These are phyloP conservation scores for Astrothelium macrocarpum DNA, from an alignment of 495 filamentous ascomycete genomes.

Conservation along the genomic window DNA sequence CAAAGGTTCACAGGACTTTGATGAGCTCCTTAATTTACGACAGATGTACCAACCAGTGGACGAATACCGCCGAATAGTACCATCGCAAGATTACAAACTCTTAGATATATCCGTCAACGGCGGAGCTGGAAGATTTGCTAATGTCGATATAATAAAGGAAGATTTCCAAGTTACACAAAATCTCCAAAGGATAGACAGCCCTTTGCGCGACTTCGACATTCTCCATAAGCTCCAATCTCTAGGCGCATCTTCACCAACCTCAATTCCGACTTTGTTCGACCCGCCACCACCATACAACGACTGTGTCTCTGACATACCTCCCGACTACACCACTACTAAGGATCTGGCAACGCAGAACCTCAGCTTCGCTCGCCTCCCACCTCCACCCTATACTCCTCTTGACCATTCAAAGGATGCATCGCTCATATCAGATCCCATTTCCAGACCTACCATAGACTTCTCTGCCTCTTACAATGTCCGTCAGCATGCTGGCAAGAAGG, in stretches of 20 bases:
- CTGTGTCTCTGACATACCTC: constrained; percentile 23
- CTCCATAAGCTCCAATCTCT: background rate
- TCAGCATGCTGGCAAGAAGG: constrained; percentile 28
- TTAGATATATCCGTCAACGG: background rate
- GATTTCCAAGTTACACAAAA: background rate
- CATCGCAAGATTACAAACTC: background rate
- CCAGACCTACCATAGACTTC: constrained; percentile 9
- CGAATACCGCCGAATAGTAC: background rate
- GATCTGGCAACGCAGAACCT: constrained; percentile 16
- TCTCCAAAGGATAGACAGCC: background rate
- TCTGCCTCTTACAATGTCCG: constrained; percentile 14
- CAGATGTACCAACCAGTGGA: background rate
- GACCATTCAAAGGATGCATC: background rate
- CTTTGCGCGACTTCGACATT: background rate
- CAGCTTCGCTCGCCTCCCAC: background rate
- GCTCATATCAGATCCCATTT: background rate
- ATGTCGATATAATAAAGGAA: background rate
- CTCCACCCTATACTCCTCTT: background rate
- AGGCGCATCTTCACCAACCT: background rate
- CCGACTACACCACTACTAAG: constrained; percentile 30
- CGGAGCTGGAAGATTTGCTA: background rate
- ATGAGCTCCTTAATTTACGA: background rate
- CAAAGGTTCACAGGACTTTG: constrained; percentile 3
- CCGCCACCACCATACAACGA: constrained; percentile 29
- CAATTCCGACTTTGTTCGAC: background rate